These are phyloP conservation scores for Candida sp. DNA, from an alignment of 1,139 yeast genomes.

Conservation along the genomic window DNA sequence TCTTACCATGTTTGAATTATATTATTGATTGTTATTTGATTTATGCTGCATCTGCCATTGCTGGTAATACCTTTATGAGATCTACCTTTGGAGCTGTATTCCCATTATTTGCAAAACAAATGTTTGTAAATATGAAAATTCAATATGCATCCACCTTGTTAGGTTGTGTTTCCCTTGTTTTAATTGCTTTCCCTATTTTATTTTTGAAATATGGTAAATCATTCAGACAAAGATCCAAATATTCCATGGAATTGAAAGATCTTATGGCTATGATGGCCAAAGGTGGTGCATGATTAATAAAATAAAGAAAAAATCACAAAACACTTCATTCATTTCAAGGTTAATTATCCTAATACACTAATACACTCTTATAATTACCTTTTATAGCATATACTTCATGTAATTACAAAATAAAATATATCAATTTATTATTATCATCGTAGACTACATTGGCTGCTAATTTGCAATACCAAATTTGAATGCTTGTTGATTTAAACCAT, in stretches of 20 bases:
- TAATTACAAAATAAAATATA: background rate
- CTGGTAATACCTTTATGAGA: constrained; percentile 79
- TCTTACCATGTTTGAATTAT: constrained; percentile 75
- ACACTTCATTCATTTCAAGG: background rate
- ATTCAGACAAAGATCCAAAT: constrained; percentile 63
- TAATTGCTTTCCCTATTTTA: constrained; percentile 75
- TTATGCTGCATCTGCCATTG: constrained; percentile 88
- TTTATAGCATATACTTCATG: background rate
- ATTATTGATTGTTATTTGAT: constrained; percentile 75
- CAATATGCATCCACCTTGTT: constrained; percentile 83
- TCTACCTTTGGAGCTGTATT: constrained; percentile 54
- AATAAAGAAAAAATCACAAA: background rate
- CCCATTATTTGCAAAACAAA: constrained; percentile 52
- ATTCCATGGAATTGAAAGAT: constrained; percentile 7
- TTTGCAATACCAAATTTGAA: too few relatives aligned
- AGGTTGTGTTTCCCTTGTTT: constrained; percentile 60
- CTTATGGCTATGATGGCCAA: background rate
- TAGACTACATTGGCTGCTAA: too few relatives aligned
- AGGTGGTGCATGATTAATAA: background rate
- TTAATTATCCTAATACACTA: too few relatives aligned
- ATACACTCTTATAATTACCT: background rate
- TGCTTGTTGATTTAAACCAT: too few relatives aligned
- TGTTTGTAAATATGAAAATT: constrained; percentile 73
- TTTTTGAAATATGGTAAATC: constrained; percentile 63
- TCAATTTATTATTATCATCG: too few relatives aligned